Evolutionary conservation across 495 filamentous ascomycete species (phyloP).

Genomic region (Aspergillus mulundensis): DNA sequence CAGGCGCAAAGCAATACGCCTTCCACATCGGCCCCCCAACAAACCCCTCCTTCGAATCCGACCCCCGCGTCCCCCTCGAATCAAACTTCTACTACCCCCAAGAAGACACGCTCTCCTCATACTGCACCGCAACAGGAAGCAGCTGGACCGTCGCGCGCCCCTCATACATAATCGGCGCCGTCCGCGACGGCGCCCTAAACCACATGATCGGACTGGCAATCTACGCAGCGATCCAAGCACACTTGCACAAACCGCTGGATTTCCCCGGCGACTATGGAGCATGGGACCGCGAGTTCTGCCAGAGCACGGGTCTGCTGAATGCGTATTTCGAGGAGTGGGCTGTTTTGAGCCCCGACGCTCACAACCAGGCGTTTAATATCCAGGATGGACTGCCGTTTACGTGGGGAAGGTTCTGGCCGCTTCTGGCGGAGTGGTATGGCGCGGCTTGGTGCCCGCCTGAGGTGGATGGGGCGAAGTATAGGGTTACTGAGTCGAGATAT

Average conservation of each 20-base stretch:
- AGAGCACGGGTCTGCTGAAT: conserved; percentile 39
- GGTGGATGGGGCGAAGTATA: conserved; percentile 23
- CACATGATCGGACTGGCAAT: conserved; percentile 43
- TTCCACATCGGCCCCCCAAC: conserved; percentile 45
- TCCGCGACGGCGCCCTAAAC: conserved; percentile 49
- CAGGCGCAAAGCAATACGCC: conserved; percentile 49
- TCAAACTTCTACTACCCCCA: conserved; percentile 54
- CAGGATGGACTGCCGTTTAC: conserved; percentile 38
- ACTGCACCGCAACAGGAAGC: conserved; percentile 17
- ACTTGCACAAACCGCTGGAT: conserved; percentile 30
- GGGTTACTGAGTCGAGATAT: conserved; percentile 13
- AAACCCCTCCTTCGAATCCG: conserved; percentile 41
- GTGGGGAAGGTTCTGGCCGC: conserved; percentile 44
- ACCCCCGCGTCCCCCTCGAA: conserved; percentile 38
- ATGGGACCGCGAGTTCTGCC: conserved; percentile 39
- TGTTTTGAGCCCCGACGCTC: conserved; percentile 31
- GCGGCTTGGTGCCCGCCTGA: conserved; percentile 25
- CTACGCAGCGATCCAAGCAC: conserved; percentile 42
- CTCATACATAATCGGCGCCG: conserved; percentile 47
- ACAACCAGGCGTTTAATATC: conserved; percentile 44
- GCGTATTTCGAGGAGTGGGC: conserved; percentile 51
- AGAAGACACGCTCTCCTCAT: conserved; percentile 34
- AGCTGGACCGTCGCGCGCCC: conserved; percentile 40
- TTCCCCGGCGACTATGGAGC: conserved; percentile 39
- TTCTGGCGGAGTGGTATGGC: conserved; percentile 41